Evolutionary conservation across 352 stramenopile genomes (phyloP).

Genomic region (Globisporangium megalacanthum): DNA sequence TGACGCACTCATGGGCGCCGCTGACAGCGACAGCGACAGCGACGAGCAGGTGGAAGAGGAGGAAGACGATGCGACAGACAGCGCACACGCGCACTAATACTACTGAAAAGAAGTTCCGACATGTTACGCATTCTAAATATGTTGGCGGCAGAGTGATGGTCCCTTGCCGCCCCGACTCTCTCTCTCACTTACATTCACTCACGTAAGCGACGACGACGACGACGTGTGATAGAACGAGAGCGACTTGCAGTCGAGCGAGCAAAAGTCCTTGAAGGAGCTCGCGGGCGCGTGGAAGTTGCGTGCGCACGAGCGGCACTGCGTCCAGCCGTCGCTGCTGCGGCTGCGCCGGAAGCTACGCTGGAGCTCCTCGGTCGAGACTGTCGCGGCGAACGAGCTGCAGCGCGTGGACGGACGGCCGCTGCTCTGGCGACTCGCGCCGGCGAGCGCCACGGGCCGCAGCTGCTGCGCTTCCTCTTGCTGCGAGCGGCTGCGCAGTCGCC

Average conservation of each 20-base stretch:
- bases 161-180: too few relatives aligned
- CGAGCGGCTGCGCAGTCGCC: slow-evolving; percentile 29
- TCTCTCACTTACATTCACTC: background rate
- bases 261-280: slow-evolving; percentile 54
- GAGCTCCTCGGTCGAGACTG: slow-evolving; percentile 30
- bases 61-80: background rate
- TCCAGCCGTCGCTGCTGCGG: slow-evolving; percentile 31
- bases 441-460: slow-evolving; percentile 60
- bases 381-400: slow-evolving; percentile 59
- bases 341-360: slow-evolving; percentile 20
- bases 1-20: slow-evolving; percentile 5
- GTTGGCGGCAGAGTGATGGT: too few relatives aligned
- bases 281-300: slow-evolving; percentile 49
- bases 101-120: background rate
- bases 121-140: slow-evolving; percentile 1
- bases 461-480: slow-evolving; percentile 46
- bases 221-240: slow-evolving; percentile 38
- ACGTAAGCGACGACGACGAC: slow-evolving; percentile 7
- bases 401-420: slow-evolving; percentile 35
- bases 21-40: slow-evolving; percentile 10
- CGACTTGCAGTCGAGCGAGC: slow-evolving; percentile 77
- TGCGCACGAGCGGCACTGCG: slow-evolving; percentile 50
- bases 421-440: slow-evolving; percentile 53
- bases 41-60: background rate
- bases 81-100: background rate